Evolutionary conservation across 495 filamentous ascomycete genomes (phyloP).

Genomic region (Opeltia flavorubescens): DNA sequence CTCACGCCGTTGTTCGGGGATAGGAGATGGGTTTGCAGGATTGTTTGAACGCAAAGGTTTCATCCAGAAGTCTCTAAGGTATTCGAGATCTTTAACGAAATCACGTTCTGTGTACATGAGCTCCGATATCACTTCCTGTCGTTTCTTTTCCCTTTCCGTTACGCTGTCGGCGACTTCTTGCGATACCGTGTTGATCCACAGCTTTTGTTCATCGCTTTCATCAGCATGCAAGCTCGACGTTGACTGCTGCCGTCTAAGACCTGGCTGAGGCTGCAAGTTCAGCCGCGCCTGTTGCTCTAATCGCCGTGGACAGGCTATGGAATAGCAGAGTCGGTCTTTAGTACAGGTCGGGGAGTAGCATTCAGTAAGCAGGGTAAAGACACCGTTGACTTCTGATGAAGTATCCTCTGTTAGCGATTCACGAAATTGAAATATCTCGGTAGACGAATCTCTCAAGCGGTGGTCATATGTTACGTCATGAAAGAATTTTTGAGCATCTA

Average conservation of each 20-base stretch:
- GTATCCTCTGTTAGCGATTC: conserved; percentile 83
- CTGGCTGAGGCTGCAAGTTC: conserved; percentile 82
- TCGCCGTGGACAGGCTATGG: conserved; percentile 89
- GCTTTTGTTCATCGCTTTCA: conserved; percentile 86
- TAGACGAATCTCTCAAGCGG: conserved; percentile 73
- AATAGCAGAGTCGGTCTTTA: conserved; percentile 88
- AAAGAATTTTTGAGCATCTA: conserved; percentile 99
- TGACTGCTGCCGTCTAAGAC: conserved; percentile 68
- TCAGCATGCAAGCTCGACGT: conserved; percentile 69
- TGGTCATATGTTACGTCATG: conserved; percentile 99
- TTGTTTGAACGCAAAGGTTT: conserved; percentile 62
- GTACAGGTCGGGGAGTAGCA: conserved; percentile 98
- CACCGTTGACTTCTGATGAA: conserved; percentile 78
- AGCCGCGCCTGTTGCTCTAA: conserved; percentile 89
- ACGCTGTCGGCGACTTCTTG: conserved; percentile 87
- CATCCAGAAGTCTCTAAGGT: conserved; percentile 98
- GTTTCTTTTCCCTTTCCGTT: conserved; percentile 83
- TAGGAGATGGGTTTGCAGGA: conserved; percentile 57
- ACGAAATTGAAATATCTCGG: conserved; percentile 92
- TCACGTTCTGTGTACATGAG: conserved; percentile 98
- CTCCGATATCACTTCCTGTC: conserved; percentile 96
- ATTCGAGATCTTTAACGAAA: conserved; percentile 98
- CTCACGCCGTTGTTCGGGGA: conserved; percentile 77
- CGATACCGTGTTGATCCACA: conserved; percentile 98
- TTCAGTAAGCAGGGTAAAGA: conserved; percentile 90